Conservation (phyloP, 768 basidiomycete species). For the Macrocybe gigantea region DNA sequence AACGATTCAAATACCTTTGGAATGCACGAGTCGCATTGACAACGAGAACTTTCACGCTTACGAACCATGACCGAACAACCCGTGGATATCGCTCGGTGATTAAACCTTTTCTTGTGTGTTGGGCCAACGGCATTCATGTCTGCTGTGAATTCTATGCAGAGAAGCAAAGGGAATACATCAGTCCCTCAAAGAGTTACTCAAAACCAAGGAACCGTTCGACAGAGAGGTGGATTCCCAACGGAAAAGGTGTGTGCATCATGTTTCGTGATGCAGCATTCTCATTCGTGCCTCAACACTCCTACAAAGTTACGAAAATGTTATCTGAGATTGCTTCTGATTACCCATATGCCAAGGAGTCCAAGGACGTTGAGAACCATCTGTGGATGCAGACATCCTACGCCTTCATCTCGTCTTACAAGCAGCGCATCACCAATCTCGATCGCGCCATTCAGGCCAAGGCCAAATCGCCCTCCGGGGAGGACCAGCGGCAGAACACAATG, state of each 20-base stretch:
- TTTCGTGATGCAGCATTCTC: not conserved
- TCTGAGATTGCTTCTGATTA: slow-evolving; percentile 64
- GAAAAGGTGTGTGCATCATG: slow-evolving; percentile 59
- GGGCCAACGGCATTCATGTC: slow-evolving; percentile 9
- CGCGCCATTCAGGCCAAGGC: slow-evolving; percentile 38
- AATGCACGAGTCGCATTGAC: slow-evolving; percentile 26
- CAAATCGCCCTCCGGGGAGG: slow-evolving; percentile 27
- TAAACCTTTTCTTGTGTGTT: slow-evolving; percentile 12
- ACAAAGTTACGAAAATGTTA: slow-evolving; percentile 63
- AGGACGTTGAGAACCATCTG: slow-evolving; percentile 75
- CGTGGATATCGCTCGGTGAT: slow-evolving; percentile 37
- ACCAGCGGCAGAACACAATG: slow-evolving; percentile 40
- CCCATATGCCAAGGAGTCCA: slow-evolving; percentile 66
- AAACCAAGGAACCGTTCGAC: slow-evolving; percentile 73
- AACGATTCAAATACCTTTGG: slow-evolving; percentile 12
- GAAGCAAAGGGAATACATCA: slow-evolving; percentile 77
- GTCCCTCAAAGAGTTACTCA: slow-evolving; percentile 69
- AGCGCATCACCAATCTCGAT: slow-evolving; percentile 64
- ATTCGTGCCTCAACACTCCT: too few species aligned
- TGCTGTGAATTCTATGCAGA: slow-evolving; percentile 29
- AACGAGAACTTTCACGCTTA: slow-evolving; percentile 11
- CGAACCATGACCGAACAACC: slow-evolving; percentile 38
- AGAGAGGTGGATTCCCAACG: slow-evolving; percentile 83
- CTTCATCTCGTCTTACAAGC: slow-evolving; percentile 80
- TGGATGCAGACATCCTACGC: slow-evolving; percentile 93